Percentiles rank a stretch among this genome's conserved stretches.
These are phyloP conservation scores for Camelina laxa DNA, from an alignment of 345 rosid species.

Conservation along the genomic window DNA sequence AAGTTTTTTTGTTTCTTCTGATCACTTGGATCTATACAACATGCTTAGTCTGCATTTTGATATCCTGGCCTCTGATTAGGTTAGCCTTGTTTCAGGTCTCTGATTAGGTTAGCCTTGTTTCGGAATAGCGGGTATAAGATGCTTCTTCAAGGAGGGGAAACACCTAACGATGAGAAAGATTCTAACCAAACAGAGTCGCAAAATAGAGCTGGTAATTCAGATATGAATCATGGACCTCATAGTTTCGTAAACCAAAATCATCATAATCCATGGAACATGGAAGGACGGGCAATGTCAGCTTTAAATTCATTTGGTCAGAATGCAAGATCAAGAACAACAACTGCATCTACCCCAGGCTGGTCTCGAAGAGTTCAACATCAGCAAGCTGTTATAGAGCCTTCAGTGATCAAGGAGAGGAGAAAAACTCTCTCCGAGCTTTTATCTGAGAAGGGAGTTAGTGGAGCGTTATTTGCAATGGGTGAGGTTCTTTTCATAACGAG, in stretches of 20 bases:
- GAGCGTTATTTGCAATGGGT: conserved; percentile 67
- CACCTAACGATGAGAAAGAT: conserved; percentile 61
- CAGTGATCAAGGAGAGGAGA: conserved; percentile 46
- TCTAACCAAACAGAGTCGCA: conserved; percentile 48
- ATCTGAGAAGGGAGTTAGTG: conserved; percentile 69
- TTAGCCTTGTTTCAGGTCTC: conserved; percentile 53
- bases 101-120: conserved; percentile 72
- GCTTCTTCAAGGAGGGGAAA: conserved; percentile 93
- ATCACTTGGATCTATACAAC: conserved; percentile 12
- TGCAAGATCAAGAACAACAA: conserved; percentile 52
- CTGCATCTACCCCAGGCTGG: conserved; percentile 57
- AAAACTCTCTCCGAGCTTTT: conserved; percentile 55
- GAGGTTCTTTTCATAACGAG: conserved; percentile 79
- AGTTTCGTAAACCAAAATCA: conserved; percentile 43
- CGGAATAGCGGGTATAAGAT: conserved; percentile 80
- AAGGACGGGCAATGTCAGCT: conserved; percentile 85
- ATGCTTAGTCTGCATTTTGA: background rate
- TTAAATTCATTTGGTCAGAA: conserved; percentile 78
- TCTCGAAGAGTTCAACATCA: conserved; percentile 67
- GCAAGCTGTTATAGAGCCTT: conserved; percentile 60
- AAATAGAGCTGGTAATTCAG: conserved; percentile 39
- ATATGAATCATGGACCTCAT: conserved; percentile 42
- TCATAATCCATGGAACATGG: conserved; percentile 59
- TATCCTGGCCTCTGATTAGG: background rate
- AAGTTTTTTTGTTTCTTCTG: conserved; percentile 40